These are phyloP conservation scores for Infundibulicybe gibba DNA, from an alignment of 768 basidiomycete genomes.

Conservation along the genomic window DNA sequence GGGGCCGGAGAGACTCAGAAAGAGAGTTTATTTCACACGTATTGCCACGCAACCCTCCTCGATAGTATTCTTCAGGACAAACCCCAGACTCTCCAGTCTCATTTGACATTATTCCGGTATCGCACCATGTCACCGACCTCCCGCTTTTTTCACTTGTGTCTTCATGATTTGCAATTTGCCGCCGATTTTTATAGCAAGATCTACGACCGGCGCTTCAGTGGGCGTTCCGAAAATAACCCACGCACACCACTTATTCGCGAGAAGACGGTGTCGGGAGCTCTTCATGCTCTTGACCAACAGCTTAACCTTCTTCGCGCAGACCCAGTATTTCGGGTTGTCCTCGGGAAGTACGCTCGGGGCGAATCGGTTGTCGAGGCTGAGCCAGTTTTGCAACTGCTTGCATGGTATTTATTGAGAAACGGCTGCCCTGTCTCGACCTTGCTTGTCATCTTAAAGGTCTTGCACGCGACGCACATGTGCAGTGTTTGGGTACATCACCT, in stretches of 20 bases:
- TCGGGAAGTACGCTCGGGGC: conserved; percentile 57
- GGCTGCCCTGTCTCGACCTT: conserved; percentile 68
- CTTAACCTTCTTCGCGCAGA: conserved; percentile 42
- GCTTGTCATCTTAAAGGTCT: conserved; percentile 57
- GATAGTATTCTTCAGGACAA: conserved; percentile 94
- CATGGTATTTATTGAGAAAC: conserved; percentile 71
- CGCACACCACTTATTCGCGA: conserved; percentile 71
- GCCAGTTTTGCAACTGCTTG: conserved; percentile 38
- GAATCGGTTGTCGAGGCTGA: conserved; percentile 30
- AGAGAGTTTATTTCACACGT: conserved; percentile 63
- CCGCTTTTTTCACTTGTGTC: conserved; percentile 59
- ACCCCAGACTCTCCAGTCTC: conserved; percentile 69
- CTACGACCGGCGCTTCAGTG: conserved; percentile 73
- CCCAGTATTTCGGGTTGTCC: conserved; percentile 35
- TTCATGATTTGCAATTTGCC: conserved; percentile 74
- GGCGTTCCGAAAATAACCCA: conserved; percentile 59
- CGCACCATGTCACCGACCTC: conserved; percentile 57
- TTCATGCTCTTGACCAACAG: conserved; percentile 58
- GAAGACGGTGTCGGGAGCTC: conserved; percentile 61
- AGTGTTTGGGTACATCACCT: conserved; percentile 44
- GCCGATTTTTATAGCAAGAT: conserved; percentile 75
- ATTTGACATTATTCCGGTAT: conserved; percentile 68
- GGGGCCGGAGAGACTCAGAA: conserved; percentile 52
- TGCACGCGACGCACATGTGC: conserved; percentile 57
- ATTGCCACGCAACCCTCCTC: conserved; percentile 72